Evolutionary conservation across 2,329 filamentous ascomycete species (phyloP).

Genomic region (Graphilbum sp.): DNA sequence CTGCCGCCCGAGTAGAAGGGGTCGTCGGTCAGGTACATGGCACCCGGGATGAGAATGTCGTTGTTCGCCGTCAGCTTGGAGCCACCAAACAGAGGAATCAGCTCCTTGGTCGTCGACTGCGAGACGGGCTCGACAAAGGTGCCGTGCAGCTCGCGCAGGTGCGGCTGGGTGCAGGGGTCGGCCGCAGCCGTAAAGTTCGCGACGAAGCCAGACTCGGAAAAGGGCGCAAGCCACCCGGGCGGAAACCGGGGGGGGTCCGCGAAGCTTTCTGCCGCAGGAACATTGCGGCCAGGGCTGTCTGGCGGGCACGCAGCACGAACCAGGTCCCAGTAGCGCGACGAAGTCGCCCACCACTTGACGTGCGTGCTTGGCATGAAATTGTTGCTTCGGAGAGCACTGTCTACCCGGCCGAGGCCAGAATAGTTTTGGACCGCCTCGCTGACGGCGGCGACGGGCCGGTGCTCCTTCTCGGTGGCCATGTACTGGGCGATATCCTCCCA

Average conservation of each 20-base stretch:
- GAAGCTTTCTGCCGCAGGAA: slow-evolving; percentile 21
- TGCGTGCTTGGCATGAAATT: background rate
- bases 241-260: slow-evolving; percentile 9
- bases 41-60: slow-evolving; percentile 44
- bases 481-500: slow-evolving; percentile 37
- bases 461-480: slow-evolving; percentile 28
- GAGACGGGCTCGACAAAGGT: slow-evolving; percentile 35
- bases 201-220: slow-evolving; percentile 28
- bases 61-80: slow-evolving; percentile 43
- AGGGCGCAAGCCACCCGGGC: slow-evolving; percentile 11
- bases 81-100: slow-evolving; percentile 41
- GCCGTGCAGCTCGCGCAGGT: slow-evolving; percentile 28
- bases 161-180: slow-evolving; percentile 38
- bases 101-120: slow-evolving; percentile 29
- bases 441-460: slow-evolving; percentile 22
- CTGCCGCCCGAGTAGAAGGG: slow-evolving; percentile 40
- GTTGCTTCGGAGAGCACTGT: slow-evolving; percentile 11
- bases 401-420: slow-evolving; percentile 22
- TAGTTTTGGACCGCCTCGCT: slow-evolving; percentile 26
- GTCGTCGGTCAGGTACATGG: slow-evolving; percentile 45
- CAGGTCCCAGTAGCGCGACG: slow-evolving; percentile 40
- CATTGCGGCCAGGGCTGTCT: slow-evolving; percentile 28
- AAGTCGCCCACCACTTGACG: slow-evolving; percentile 25
- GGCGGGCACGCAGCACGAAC: slow-evolving; percentile 40
- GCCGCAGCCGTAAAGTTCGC: slow-evolving; percentile 36